Conservation (phyloP, 1,284 basidiomycete species). For the Veloporphyrellus conicus region DNA sequence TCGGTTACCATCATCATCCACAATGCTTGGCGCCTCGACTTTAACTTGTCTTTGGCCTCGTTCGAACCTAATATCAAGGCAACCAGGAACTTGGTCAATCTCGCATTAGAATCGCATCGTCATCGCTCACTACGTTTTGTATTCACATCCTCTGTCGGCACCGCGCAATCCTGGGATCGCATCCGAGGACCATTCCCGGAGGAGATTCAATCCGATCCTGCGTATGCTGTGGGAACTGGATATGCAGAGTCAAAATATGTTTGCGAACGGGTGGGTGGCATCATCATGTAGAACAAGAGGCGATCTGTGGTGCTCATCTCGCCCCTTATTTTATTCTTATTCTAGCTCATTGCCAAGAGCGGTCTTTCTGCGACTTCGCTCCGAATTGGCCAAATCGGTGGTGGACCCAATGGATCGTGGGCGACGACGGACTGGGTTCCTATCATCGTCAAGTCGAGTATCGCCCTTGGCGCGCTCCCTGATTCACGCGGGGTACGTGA, state of each 20-base stretch:
- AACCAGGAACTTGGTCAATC: constrained; percentile 31
- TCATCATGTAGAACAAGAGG: constrained; percentile 8
- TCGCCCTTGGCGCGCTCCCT: constrained; percentile 21
- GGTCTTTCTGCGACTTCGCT: constrained; percentile 19
- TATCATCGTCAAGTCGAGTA: constrained; percentile 26
- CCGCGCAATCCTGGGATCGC: constrained; percentile 23
- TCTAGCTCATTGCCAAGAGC: constrained; percentile 19
- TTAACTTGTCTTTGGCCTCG: constrained; percentile 34
- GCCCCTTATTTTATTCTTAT: neutral
- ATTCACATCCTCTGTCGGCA: constrained; percentile 31
- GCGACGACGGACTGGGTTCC: constrained; percentile 22
- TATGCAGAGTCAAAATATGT: no score
- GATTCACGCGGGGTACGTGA: constrained; percentile 19
- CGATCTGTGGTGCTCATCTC: constrained; percentile 15
- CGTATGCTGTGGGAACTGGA: no score
- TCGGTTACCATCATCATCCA: constrained; percentile 30
- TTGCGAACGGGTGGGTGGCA: no score
- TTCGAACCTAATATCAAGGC: constrained; percentile 33
- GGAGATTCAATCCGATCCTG: no score
- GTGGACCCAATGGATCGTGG: constrained; percentile 22
- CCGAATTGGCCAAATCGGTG: constrained; percentile 26
- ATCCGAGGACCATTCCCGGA: constrained; percentile 18
- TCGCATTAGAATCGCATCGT: constrained; percentile 24
- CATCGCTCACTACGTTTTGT: constrained; percentile 26
- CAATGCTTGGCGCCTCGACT: constrained; percentile 36